Conservation (phyloP, 1,284 basidiomycete genomes). For the Malassezia pachydermatis region DNA sequence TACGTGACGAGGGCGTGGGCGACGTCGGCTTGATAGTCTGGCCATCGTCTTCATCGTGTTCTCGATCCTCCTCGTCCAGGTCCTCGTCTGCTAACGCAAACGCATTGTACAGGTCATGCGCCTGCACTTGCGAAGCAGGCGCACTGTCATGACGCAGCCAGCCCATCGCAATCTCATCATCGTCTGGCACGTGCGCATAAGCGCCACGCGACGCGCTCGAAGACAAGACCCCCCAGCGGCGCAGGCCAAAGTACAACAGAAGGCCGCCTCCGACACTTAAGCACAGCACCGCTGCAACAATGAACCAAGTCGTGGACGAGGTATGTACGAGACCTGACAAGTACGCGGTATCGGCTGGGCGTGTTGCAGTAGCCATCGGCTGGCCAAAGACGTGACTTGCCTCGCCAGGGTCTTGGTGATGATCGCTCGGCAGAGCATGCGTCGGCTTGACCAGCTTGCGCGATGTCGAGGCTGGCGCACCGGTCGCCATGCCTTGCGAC, state of each 20-base stretch:
- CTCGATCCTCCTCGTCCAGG: conserved; percentile 1
- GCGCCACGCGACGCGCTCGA: conserved; percentile 52
- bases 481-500: conserved; percentile 47
- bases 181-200: conserved; percentile 63
- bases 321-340: conserved; percentile 62
- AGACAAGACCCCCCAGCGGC: conserved; percentile 49
- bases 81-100: conserved; percentile 42
- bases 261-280: conserved; percentile 63
- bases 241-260: conserved; percentile 50
- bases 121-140: conserved; percentile 15
- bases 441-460: conserved; percentile 61
- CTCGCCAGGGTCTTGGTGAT: conserved; percentile 51
- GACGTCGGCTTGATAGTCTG: neutral
- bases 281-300: conserved; percentile 63
- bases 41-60: neutral
- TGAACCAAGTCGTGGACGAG: conserved; percentile 71
- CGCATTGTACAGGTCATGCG: conserved; percentile 49
- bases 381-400: conserved; percentile 31
- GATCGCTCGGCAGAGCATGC: conserved; percentile 71
- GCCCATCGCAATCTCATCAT: conserved; percentile 52
- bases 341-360: conserved; percentile 67
- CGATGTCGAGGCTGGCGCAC: conserved; percentile 33
- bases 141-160: neutral
- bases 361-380: conserved; percentile 24
- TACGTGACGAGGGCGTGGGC: neutral